These are phyloP conservation scores for Penicillium silybi DNA, from an alignment of 495 filamentous ascomycete species.

Conservation along the genomic window DNA sequence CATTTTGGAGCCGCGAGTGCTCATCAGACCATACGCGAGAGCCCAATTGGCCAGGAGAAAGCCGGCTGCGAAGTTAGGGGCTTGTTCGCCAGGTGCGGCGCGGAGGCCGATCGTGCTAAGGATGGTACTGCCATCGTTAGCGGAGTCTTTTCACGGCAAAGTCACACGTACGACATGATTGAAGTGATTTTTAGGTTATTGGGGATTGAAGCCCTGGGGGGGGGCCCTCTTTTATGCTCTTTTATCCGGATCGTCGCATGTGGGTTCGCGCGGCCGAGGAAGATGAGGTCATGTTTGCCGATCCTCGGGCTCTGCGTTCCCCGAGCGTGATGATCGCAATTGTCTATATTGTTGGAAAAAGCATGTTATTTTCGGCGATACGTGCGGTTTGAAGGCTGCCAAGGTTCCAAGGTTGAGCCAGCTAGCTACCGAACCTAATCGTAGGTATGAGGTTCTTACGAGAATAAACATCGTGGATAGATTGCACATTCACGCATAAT, in stretches of 20 bases:
- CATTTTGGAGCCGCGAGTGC: slow-evolving; percentile 40
- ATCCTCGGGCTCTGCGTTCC: not conserved
- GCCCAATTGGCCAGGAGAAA: slow-evolving; percentile 46
- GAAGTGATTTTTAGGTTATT: not conserved
- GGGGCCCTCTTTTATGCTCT: not conserved
- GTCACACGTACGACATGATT: slow-evolving; percentile 10
- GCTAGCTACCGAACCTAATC: too few species aligned
- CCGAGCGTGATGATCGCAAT: not conserved
- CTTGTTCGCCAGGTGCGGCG: slow-evolving; percentile 11
- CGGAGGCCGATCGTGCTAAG: slow-evolving; percentile 26
- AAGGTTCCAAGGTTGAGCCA: too few species aligned
- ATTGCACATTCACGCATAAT: too few species aligned
- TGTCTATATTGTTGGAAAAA: not conserved
- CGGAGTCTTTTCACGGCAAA: not conserved
- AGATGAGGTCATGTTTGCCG: slow-evolving; percentile 6
- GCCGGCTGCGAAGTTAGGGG: slow-evolving; percentile 33
- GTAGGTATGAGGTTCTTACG: too few species aligned
- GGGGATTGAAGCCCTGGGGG: not conserved
- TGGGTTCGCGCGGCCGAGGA: slow-evolving; percentile 12
- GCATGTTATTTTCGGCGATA: too few species aligned
- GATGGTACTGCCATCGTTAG: slow-evolving; percentile 14
- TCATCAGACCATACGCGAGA: slow-evolving; percentile 42
- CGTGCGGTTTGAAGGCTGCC: too few species aligned
- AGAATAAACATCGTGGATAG: too few species aligned
- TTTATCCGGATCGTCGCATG: slow-evolving; percentile 4